These are phyloP conservation scores for Brassica nigra DNA, from an alignment of 345 rosid species.

Conservation along the genomic window DNA sequence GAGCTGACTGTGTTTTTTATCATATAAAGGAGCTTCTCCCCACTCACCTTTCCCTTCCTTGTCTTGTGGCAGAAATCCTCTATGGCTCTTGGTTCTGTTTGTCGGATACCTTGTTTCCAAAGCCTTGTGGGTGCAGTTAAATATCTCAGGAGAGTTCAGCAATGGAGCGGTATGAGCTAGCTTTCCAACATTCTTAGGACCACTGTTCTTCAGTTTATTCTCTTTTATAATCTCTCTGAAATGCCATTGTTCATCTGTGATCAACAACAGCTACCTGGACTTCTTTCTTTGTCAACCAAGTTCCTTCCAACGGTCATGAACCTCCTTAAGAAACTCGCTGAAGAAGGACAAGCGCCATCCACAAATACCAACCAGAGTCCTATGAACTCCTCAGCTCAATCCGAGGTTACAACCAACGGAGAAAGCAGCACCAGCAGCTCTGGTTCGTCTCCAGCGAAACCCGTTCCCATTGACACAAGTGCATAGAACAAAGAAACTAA, in stretches of 20 bases:
- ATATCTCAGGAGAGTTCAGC: conserved; percentile 80
- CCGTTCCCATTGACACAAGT: conserved; percentile 52
- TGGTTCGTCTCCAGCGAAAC: conserved; percentile 48
- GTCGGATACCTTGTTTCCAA: conserved; percentile 68
- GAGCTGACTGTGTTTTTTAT: conserved; percentile 13
- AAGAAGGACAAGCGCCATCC: conserved; percentile 71
- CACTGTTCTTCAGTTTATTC: conserved; percentile 14
- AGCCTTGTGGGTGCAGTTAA: conserved; percentile 97
- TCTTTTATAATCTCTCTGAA: conserved; percentile 12
- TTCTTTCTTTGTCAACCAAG: conserved; percentile 77
- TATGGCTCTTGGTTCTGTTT: conserved; percentile 71
- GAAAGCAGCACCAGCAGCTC: conserved; percentile 41
- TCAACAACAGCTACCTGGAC: conserved; percentile 79
- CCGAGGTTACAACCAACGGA: conserved; percentile 49
- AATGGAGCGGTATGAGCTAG: conserved; percentile 73
- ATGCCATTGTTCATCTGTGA: conserved; percentile 24
- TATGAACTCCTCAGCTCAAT: conserved; percentile 37
- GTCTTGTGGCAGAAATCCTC: conserved; percentile 77
- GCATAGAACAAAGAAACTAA: conserved; percentile 56
- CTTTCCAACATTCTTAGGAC: conserved; percentile 9
- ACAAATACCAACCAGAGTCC: conserved; percentile 49
- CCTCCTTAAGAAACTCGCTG: conserved; percentile 81
- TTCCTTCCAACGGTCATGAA: conserved; percentile 93
- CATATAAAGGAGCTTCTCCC: neutral
- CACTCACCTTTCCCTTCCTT: conserved; percentile 13